Percentiles rank a stretch among this genome's conserved stretches.
These are phyloP conservation scores for Macrolepiota albuminosa DNA, from an alignment of 768 basidiomycete species.

Conservation along the genomic window DNA sequence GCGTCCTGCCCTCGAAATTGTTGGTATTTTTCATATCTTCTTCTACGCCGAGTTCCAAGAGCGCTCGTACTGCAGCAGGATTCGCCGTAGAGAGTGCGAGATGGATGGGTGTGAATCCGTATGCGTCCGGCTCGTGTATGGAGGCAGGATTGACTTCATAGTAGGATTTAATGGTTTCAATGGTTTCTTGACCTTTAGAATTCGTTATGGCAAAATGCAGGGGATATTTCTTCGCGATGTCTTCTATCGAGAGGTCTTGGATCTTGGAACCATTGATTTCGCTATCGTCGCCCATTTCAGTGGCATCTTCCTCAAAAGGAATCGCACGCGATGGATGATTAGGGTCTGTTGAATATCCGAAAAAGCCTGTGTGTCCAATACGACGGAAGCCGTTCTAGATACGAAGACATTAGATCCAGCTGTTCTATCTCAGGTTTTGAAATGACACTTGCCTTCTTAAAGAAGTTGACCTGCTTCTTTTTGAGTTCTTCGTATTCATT, in stretches of 20 bases:
- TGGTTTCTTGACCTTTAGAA: neutral
- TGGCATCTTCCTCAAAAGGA: neutral
- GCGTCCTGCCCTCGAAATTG: constrained; percentile 2
- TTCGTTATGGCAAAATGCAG: constrained; percentile 1
- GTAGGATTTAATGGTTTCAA: neutral
- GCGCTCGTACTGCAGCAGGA: neutral
- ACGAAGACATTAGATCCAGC: neutral
- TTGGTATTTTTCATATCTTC: constrained; percentile 4
- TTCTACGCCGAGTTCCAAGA: constrained; percentile 2
- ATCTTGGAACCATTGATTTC: neutral
- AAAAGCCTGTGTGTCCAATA: constrained; percentile 10
- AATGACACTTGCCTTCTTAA: constrained; percentile 3
- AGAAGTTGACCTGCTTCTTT: neutral
- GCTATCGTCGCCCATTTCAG: constrained; percentile 1
- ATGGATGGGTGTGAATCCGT: neutral
- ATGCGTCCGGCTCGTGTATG: neutral
- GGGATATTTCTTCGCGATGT: neutral
- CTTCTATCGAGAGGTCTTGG: neutral
- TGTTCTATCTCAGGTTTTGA: neutral
- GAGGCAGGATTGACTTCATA: neutral
- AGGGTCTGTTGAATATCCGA: constrained; percentile 7
- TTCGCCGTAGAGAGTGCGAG: neutral
- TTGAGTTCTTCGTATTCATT: constrained; percentile 3
- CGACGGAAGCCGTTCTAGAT: constrained; percentile 10
- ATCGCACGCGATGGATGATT: constrained; percentile 7